phyloP scores from a whole-genome alignment of 176 grass and related monocot species.

The Oryza officinalis region DNA sequence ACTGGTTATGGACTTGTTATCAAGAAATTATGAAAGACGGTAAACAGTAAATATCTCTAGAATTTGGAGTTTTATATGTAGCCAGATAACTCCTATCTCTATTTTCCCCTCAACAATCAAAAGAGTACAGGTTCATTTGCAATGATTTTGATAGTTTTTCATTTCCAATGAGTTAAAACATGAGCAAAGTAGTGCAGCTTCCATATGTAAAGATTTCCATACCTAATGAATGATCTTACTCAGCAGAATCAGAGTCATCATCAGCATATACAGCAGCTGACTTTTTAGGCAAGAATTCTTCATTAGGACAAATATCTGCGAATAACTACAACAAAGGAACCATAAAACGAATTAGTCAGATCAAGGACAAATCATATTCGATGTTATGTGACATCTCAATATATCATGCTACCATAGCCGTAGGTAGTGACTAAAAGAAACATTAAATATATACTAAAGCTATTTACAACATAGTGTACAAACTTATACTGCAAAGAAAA shows the following conservation, averaged over 20 bases:
- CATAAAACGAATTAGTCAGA: constrained; percentile 25
- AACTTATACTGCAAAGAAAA: background rate
- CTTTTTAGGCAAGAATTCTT: constrained; percentile 67
- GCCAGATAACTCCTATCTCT: too few relatives aligned
- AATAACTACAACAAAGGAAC: constrained; percentile 65
- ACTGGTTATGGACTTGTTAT: background rate
- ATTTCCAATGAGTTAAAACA: constrained; percentile 10
- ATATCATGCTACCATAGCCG: constrained; percentile 11
- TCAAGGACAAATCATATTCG: background rate
- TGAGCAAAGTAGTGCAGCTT: constrained; percentile 13
- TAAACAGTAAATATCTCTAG: too few relatives aligned
- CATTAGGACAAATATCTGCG: constrained; percentile 59
- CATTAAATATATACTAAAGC: constrained; percentile 13
- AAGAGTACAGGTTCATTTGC: background rate
- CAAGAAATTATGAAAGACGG: background rate
- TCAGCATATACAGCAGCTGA: constrained; percentile 52
- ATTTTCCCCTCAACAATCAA: too few relatives aligned
- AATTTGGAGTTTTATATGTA: too few relatives aligned
- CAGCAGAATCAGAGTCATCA: constrained; percentile 46
- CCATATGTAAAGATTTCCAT: background rate
- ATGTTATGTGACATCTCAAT: constrained; percentile 1
- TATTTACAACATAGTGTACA: constrained; percentile 1
- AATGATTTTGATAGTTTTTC: constrained; percentile 4
- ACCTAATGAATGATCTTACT: constrained; percentile 47
- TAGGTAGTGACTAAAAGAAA: constrained; percentile 35